These are phyloP conservation scores for Alternaria burnsii DNA, from an alignment of 2,329 filamentous ascomycete species.

Conservation along the genomic window DNA sequence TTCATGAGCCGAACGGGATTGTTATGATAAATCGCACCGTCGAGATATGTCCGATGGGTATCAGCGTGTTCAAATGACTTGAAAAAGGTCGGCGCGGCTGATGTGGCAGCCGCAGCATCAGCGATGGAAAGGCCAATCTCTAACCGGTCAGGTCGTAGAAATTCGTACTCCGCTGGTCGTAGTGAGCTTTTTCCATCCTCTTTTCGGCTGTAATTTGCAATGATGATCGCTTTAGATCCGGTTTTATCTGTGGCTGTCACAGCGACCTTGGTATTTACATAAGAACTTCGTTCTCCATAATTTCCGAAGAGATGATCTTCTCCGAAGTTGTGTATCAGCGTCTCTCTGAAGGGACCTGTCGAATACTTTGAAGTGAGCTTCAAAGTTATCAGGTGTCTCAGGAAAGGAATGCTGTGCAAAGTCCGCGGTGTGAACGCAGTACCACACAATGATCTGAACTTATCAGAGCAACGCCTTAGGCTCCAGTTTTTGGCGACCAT, in stretches of 20 bases:
- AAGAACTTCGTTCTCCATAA: background rate
- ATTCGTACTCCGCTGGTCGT: background rate
- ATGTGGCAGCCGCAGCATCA: conserved; percentile 53
- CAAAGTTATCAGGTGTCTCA: conserved; percentile 31
- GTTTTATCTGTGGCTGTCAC: background rate
- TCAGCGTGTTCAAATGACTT: conserved; percentile 55
- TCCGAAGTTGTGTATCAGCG: background rate
- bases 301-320: conserved; percentile 27
- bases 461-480: conserved; percentile 46
- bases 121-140: background rate
- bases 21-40: conserved; percentile 56
- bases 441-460: conserved; percentile 51
- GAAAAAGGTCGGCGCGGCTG: conserved; percentile 57
- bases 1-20: conserved; percentile 59
- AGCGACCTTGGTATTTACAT: background rate
- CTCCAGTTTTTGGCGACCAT: conserved; percentile 52
- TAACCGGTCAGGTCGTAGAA: background rate
- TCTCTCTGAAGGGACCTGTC: background rate
- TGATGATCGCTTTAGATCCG: conserved; percentile 27
- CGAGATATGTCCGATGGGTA: conserved; percentile 54
- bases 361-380: background rate
- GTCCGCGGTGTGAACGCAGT: conserved; percentile 54
- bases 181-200: conserved; percentile 24
- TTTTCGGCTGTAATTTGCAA: conserved; percentile 18
- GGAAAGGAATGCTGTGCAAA: conserved; percentile 45